phyloP scores from a whole-genome alignment of 257 asterid genomes.

The Solanum piurae region DNA sequence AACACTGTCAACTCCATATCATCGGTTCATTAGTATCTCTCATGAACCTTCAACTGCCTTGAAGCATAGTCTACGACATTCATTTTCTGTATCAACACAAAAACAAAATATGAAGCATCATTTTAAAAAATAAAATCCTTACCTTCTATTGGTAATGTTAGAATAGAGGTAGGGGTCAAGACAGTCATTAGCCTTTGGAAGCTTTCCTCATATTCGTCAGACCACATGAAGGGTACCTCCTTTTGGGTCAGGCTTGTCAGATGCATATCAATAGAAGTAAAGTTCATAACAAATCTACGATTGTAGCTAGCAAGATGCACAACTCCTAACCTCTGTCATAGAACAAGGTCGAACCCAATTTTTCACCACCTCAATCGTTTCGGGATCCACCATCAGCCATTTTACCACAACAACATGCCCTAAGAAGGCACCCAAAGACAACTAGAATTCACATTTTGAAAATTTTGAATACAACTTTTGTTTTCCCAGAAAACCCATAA shows the following conservation, averaged over 20 bases:
- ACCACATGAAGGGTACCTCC: not conserved
- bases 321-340: not conserved
- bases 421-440: too few species aligned
- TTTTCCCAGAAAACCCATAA: not conserved
- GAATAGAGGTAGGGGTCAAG: not conserved
- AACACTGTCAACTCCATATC: not conserved
- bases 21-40: not conserved
- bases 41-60: too few species aligned
- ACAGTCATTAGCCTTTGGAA: not conserved
- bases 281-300: too few species aligned
- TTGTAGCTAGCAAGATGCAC: not conserved
- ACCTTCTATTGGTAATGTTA: too few species aligned
- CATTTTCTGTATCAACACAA: too few species aligned
- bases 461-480: not conserved
- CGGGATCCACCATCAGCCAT: not conserved
- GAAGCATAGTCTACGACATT: too few species aligned
- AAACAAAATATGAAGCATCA: too few species aligned
- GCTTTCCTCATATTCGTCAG: not conserved
- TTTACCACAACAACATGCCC: too few species aligned
- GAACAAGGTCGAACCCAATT: not conserved
- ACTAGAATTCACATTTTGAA: too few species aligned
- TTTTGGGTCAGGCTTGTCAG: not conserved
- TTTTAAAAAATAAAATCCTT: not conserved
- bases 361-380: not conserved
- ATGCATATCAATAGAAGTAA: too few species aligned